phyloP scores from a whole-genome alignment of 371 early-diverging fungal species.

The Mortierella sp. region DNA sequence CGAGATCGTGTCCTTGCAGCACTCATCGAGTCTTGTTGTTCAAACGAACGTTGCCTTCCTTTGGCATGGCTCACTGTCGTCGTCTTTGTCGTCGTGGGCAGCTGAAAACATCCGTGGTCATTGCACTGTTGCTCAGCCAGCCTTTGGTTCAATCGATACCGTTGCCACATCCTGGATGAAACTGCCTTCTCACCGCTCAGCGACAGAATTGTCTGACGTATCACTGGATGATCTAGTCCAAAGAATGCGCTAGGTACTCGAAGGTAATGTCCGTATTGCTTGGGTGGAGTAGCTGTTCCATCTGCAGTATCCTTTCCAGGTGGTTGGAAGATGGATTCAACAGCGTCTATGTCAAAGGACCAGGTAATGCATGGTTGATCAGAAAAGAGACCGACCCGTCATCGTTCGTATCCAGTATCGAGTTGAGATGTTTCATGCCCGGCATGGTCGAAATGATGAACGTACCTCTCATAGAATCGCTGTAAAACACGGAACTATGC shows the following conservation, averaged over 20 bases:
- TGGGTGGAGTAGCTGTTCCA: background rate
- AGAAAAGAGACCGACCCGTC: background rate
- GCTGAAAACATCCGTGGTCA: background rate
- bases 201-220: slow-evolving; percentile 12
- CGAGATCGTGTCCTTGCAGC: slow-evolving; percentile 20
- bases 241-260: slow-evolving; percentile 13
- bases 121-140: slow-evolving; percentile 7
- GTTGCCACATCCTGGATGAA: slow-evolving; percentile 20
- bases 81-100: too few species aligned
- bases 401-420: background rate
- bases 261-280: slow-evolving; percentile 4
- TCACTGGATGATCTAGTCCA: slow-evolving; percentile 13
- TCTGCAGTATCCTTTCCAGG: background rate
- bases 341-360: slow-evolving; percentile 5
- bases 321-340: slow-evolving; percentile 11
- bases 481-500: slow-evolving; percentile 8
- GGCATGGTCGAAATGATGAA: background rate
- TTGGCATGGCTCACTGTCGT: too few species aligned
- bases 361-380: background rate
- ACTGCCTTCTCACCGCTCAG: slow-evolving; percentile 10
- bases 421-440: background rate
- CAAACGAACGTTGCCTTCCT: background rate
- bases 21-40: slow-evolving; percentile 1
- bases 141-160: slow-evolving; percentile 11
- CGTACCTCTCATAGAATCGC: slow-evolving; percentile 14